phyloP scores from a whole-genome alignment of 1,139 yeast genomes.

The Saccharomyces hybrid region DNA sequence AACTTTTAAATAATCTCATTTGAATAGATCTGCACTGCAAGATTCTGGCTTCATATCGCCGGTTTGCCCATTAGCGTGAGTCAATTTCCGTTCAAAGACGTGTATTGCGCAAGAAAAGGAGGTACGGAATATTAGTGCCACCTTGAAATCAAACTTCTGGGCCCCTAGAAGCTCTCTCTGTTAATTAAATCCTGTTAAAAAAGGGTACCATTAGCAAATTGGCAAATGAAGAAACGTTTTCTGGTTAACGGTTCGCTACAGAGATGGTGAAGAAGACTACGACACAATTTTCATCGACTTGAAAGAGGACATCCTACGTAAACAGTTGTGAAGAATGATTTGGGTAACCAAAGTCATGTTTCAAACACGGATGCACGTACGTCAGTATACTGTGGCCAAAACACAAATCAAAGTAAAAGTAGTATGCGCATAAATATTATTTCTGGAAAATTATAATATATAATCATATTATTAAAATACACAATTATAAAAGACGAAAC shows the following conservation, averaged over 20 bases:
- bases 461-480: neutral
- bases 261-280: constrained; percentile 16
- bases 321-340: neutral
- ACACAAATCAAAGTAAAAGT: neutral
- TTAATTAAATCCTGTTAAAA: too few relatives aligned
- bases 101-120: too few relatives aligned
- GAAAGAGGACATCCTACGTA: neutral
- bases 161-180: too few relatives aligned
- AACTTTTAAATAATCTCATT: too few relatives aligned
- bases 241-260: constrained; percentile 6
- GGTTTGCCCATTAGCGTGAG: too few relatives aligned
- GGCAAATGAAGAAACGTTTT: neutral
- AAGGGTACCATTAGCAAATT: neutral
- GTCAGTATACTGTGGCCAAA: neutral
- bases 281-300: constrained; percentile 15
- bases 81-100: too few relatives aligned
- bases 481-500: constrained; percentile 1
- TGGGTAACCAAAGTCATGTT: constrained; percentile 4
- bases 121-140: too few relatives aligned
- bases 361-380: neutral
- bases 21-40: too few relatives aligned
- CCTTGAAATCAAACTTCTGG: too few relatives aligned
- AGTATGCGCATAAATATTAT: neutral
- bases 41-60: too few relatives aligned
- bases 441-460: neutral